Conservation (phyloP, 805 yeast genomes). For the Candida anglica region DNA sequence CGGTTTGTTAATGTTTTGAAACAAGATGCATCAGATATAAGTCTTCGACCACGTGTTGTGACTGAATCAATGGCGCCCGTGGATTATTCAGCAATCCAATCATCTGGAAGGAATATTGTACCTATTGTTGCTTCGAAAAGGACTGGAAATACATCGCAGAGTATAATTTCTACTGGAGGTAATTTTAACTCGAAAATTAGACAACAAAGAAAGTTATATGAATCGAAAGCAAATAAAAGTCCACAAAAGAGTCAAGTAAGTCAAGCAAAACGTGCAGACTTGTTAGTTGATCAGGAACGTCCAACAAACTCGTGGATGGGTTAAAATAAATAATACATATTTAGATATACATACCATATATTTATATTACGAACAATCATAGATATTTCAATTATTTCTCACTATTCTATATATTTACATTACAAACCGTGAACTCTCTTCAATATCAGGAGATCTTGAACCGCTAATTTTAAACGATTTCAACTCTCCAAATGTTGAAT, state of each 20-base stretch:
- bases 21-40: conserved; percentile 24
- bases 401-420: too few relatives aligned
- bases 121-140: conserved; percentile 1
- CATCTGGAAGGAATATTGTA: conserved; percentile 1
- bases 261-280: conserved; percentile 21
- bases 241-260: conserved; percentile 13
- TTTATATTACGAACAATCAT: too few relatives aligned
- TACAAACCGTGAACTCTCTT: too few relatives aligned
- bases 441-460: too few relatives aligned
- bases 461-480: conserved; percentile 4
- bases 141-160: conserved; percentile 6
- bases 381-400: too few relatives aligned
- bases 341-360: too few relatives aligned
- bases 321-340: neutral
- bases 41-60: conserved; percentile 21
- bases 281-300: conserved; percentile 21
- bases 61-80: conserved; percentile 10
- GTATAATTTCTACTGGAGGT: conserved; percentile 18
- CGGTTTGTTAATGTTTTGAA: conserved; percentile 18
- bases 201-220: conserved; percentile 22
- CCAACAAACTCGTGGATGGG: conserved; percentile 22
- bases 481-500: conserved; percentile 2
- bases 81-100: neutral
- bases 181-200: conserved; percentile 24
- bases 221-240: conserved; percentile 12